phyloP scores from a whole-genome alignment of 208 protist species.

The Leishmania amazonensis region DNA sequence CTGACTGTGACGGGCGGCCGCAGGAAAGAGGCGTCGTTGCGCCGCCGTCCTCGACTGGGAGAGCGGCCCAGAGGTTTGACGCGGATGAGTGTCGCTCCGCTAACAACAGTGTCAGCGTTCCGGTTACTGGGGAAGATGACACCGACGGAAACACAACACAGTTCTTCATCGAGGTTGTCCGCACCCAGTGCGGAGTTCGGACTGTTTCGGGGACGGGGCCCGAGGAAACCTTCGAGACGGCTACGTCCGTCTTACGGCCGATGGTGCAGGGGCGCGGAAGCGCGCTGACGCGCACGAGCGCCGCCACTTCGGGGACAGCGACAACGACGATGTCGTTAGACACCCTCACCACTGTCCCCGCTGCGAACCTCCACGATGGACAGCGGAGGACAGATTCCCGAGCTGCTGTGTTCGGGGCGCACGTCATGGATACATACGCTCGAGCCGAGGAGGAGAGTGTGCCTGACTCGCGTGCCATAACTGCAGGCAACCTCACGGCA shows the following conservation, averaged over 20 bases:
- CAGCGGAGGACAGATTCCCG: neutral
- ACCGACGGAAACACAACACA: slow-evolving; percentile 1
- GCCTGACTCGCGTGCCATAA: neutral
- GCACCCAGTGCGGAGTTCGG: slow-evolving; percentile 5
- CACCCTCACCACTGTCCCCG: neutral
- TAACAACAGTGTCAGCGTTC: neutral
- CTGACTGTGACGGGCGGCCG: too few species aligned
- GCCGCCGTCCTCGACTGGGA: neutral
- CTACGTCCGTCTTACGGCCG: slow-evolving; percentile 16
- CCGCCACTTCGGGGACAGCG: neutral
- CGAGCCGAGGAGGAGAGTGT: neutral
- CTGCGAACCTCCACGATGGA: too few species aligned
- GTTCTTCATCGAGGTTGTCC: slow-evolving; percentile 7
- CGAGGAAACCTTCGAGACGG: slow-evolving; percentile 11
- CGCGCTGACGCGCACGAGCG: neutral
- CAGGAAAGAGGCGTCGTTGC: neutral
- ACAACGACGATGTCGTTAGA: neutral
- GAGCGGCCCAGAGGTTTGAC: neutral
- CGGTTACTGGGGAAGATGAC: neutral
- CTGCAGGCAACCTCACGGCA: neutral
- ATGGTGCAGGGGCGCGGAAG: slow-evolving; percentile 5
- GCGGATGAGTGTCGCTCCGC: neutral
- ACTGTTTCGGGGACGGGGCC: neutral
- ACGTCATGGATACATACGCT: slow-evolving; percentile 2
- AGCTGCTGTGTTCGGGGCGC: neutral